Base-by-base conservation (phyloP, 306 rosid species). In the Echinosophora koreensis region DNA sequence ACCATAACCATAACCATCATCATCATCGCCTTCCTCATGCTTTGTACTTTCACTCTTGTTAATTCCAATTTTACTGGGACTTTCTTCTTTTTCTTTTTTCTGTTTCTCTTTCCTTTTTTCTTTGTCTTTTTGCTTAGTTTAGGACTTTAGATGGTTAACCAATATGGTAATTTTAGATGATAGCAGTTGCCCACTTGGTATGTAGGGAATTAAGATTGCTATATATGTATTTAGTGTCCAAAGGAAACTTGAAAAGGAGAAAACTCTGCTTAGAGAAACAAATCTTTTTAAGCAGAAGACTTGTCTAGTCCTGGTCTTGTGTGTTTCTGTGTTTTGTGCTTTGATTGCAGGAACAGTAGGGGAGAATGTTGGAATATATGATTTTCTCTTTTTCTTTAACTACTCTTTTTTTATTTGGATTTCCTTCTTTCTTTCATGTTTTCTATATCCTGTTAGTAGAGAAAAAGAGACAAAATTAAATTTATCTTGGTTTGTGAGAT, bases 31-130 rank as follows among this genome's bases (percentile, higher is more conserved):
- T 86, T 73, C 84, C 90, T 16, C 73, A 57, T 39, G 58, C 87
- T 76, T 5, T 90, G 51, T 58, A 80, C 54, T 90, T 90, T 61
- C 85, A 83, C 85, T 88, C 92, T 73, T 88, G 90, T 64, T 88
- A 57, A 78, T 41, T 50, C 8, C 11, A 49, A 37, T 69, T 13
- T 14, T 6, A 42, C 11, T 1, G 46, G 35, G 22, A 22, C 1
- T 22, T 10, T 11, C 5, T 13, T 3, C 46, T 47, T 22, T 34
- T 9, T 4, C 6, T 13, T 8, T 0, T 41, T 9, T 1, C 5
- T 11, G 2, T 10, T 13, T 8, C 1, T 41, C 15, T 1, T 11
- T 11, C 1, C 1, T 18, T 4, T 4, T 18, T 8, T 8, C 5
- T 6, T 2, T 47, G 27, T 16, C 8, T 6, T 42, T 66, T 69